A percentile compares a stretch with the other conserved stretches of the same genome.
Evolutionary conservation across 169 alveolate genomes (phyloP).

Genomic region (Besnoitia besnoiti): DNA sequence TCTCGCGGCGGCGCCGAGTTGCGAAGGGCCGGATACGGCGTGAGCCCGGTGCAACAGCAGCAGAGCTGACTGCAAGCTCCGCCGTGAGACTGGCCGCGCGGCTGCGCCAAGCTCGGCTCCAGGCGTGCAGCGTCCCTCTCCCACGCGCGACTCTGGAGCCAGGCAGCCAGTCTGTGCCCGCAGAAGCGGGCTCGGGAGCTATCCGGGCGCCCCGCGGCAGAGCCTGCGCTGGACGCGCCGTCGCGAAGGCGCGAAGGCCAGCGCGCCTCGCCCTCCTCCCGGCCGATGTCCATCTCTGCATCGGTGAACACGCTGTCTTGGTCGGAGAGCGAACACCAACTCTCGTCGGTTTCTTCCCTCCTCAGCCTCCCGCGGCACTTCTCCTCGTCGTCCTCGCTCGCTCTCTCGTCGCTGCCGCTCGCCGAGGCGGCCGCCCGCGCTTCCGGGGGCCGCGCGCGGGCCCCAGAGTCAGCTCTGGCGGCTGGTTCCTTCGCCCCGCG

Average conservation of each 20-base stretch:
- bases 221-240: background rate
- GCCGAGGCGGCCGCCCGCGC: too few relatives aligned
- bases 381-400: too few relatives aligned
- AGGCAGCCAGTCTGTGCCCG: background rate
- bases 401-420: too few relatives aligned
- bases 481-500: background rate
- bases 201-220: background rate
- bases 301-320: background rate
- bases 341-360: background rate
- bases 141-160: background rate
- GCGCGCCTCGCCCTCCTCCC: background rate
- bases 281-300: background rate
- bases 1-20: background rate
- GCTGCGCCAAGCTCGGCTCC: background rate
- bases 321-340: background rate
- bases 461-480: background rate
- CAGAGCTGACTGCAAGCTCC: slow-evolving; percentile 46
- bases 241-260: background rate
- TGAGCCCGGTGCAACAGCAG: slow-evolving; percentile 64
- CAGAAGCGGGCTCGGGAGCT: too few relatives aligned
- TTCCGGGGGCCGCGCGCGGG: too few relatives aligned
- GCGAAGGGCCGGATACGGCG: slow-evolving; percentile 37
- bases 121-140: slow-evolving; percentile 30
- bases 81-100: background rate
- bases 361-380: background rate